Evolutionary conservation across 768 basidiomycete genomes (phyloP), one percentile per base, ranked within the genome.

Genomic region (Boletus eberwhitei): DNA sequence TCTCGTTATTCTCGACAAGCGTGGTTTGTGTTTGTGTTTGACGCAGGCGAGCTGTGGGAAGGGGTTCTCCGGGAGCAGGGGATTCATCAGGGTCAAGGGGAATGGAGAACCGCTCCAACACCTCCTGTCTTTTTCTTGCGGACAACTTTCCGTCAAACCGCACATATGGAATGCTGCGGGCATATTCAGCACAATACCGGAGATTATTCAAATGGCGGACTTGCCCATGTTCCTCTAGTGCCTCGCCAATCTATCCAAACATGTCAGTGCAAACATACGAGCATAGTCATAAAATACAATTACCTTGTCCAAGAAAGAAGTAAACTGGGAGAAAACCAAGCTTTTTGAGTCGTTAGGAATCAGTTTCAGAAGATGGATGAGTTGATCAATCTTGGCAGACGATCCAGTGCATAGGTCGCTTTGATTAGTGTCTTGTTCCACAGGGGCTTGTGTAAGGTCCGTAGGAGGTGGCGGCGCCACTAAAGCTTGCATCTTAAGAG

Each of bases 281-380:
- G 0, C 19, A 31, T 26, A 2, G 6, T 16, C 9, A 4, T 24
- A 35, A 36, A 35, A 35, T 4, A 39, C 32, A 31, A 26, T 46
- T 56, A 87, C 90, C 74, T 90, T 87, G 73, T 90, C 86, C 50
- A 93, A 69, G 72, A 91, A 93, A 3, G 83, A 80, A 4, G 91
- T 95, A 63, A 93, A 95, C 62, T 95, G 93, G 3, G 89, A 92
- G 65, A 95, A 95, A 1, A 95, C 90, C 3, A 95, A 74, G 3
- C 87, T 87, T 69, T 95, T 95, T 57, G 92, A 88, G 2, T 76
- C 79, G 4, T 61, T 55, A 1, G 88, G 88, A 6, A 83, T 88
- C 13, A 93, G 69, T 56, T 79, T 75, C 40, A 95, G 76, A 40
- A 93, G 78, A 49, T 88, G 80, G 21, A 92, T 67, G 16, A 95